Conservation (phyloP, 2,329 filamentous ascomycete genomes). For the Colletotrichum liriopes region DNA sequence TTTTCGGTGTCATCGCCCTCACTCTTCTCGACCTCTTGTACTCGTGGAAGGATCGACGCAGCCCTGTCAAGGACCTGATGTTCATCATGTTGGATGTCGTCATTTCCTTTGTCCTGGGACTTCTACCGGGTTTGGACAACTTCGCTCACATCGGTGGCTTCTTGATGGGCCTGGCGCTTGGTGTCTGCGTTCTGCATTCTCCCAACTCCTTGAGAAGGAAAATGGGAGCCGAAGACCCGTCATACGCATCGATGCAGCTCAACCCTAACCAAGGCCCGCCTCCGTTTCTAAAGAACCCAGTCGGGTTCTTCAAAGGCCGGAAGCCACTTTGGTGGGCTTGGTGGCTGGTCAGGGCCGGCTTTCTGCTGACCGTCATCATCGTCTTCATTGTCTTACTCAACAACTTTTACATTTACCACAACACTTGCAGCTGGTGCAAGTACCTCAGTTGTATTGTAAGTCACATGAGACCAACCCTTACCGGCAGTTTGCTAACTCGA, state of each 20-base stretch:
- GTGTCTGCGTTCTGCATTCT: slow-evolving; percentile 89
- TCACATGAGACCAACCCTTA: slow-evolving; percentile 47
- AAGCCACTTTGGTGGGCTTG: slow-evolving; percentile 98
- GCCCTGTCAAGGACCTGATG: slow-evolving; percentile 86
- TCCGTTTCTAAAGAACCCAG: slow-evolving; percentile 73
- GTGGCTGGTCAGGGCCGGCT: slow-evolving; percentile 89
- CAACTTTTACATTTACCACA: slow-evolving; percentile 89
- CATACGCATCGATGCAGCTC: slow-evolving; percentile 79
- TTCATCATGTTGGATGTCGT: slow-evolving; percentile 89
- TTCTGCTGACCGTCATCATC: slow-evolving; percentile 84
- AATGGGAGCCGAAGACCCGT: slow-evolving; percentile 76
- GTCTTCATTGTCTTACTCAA: slow-evolving; percentile 89
- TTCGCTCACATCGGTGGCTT: slow-evolving; percentile 98
- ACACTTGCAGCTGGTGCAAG: slow-evolving; percentile 92
- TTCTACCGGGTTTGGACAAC: slow-evolving; percentile 95
- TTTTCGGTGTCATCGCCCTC: slow-evolving; percentile 94
- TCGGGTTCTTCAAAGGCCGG: slow-evolving; percentile 90
- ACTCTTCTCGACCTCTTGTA: slow-evolving; percentile 92
- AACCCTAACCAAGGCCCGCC: slow-evolving; percentile 64
- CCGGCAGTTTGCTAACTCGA: background rate
- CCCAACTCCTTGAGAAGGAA: slow-evolving; percentile 84
- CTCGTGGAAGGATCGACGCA: slow-evolving; percentile 86
- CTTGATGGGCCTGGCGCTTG: slow-evolving; percentile 89
- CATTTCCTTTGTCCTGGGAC: slow-evolving; percentile 92
- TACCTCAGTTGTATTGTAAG: slow-evolving; percentile 93